Evolutionary conservation across 2,329 filamentous ascomycete species (phyloP), one percentile per base, ranked within the genome.

Genomic region (Hypoxylon sp.): DNA sequence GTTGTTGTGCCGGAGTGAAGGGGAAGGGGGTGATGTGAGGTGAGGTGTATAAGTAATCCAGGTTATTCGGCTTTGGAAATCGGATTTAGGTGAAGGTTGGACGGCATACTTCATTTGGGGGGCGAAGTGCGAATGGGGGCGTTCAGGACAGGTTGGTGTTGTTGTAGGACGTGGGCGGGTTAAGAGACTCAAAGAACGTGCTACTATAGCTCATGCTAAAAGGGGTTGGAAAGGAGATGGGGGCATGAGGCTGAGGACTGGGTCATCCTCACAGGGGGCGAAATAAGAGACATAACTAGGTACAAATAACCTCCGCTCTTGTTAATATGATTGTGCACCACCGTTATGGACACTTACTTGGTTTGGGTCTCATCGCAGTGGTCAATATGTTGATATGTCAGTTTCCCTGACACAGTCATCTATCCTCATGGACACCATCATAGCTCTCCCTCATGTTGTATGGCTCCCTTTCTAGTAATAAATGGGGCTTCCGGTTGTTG

Each of bases 1-100:
- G 71, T 76, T 30, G 68, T 72, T 30, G 68, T 67, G 25, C 72
- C 72, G 14, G 54, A 31, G 54, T 55, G 51, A 40, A 13, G 7
- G n/a, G 25, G 14, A 25, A 33, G 10, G 7, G 27, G 33, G 42
- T 31, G 56, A 22, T 60, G 30, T 30, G 10, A 20, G 27, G 46
- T 31, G 35, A 1, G 14, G 51, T 56, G 46, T 27, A 20, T 6
- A 33, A 11, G 7, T 7, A 33, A 33, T 46, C n/a, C 51, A 14
- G n/a, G 10, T 37, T 40, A 31, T 13, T 10, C 56, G n/a, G 22
- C 1, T 51, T 14, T 22, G 33, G 10, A 40, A 7, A 40, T 14
- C 5, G 8, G 25, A 42, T 25, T 20, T 37, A 1, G 4, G 11
- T 13, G 33, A 14, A 11, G 14, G 11, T 14, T 11, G 33, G 14